A percentile compares a stretch with the other conserved stretches of the same genome.
phyloP scores from a whole-genome alignment of 2,329 filamentous ascomycete species.

The Metarhizium anisopliae region DNA sequence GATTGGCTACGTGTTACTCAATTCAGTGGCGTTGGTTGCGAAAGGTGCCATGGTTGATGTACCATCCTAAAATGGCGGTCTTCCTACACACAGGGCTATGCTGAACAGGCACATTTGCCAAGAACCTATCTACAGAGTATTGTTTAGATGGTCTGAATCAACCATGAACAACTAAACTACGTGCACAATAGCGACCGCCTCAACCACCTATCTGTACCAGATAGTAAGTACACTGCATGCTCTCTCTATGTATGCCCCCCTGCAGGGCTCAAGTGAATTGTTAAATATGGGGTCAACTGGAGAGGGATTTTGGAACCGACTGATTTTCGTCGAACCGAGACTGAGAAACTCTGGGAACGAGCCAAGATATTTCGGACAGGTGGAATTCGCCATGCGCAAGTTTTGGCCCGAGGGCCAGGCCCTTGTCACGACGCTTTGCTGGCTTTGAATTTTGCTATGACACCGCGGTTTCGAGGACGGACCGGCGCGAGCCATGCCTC shows the following conservation, averaged over 20 bases:
- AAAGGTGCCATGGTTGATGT: neutral
- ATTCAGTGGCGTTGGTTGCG: neutral
- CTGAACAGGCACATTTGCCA: neutral
- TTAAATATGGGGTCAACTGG: too few species aligned
- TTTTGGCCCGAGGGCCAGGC: neutral
- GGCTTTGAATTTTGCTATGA: neutral
- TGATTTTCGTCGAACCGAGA: neutral
- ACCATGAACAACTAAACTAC: neutral
- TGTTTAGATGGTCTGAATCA: neutral
- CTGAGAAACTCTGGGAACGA: neutral
- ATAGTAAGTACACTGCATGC: too few species aligned
- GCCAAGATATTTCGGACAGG: too few species aligned
- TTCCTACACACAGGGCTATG: neutral
- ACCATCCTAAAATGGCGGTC: neutral
- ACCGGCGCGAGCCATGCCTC: constrained; percentile 1
- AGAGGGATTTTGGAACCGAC: too few species aligned
- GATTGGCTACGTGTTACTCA: too few species aligned
- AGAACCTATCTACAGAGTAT: neutral
- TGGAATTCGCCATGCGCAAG: neutral
- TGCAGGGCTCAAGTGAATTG: too few species aligned
- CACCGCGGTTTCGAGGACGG: neutral
- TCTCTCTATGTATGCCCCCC: too few species aligned
- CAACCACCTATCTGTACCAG: too few species aligned
- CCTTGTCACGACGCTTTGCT: neutral
- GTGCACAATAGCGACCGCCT: neutral